Evolutionary conservation across 2,329 filamentous ascomycete species (phyloP).

Genomic region (Macrophomina phaseolina): DNA sequence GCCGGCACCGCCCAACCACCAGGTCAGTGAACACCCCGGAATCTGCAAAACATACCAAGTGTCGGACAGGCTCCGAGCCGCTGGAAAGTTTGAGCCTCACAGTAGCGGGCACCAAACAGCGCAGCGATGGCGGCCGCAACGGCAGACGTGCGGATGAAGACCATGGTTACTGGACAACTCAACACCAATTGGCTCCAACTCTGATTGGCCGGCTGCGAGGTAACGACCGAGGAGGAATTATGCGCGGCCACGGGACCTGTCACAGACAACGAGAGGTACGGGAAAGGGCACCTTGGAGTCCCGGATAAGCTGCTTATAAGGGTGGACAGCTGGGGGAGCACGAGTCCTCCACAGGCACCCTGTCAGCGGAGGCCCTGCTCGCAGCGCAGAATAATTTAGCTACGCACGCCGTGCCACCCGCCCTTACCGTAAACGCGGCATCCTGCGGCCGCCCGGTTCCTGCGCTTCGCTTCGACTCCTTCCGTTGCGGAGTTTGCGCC

Average conservation of each 20-base stretch:
- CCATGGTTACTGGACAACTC: neutral
- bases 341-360: neutral
- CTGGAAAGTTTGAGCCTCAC: constrained; percentile 59
- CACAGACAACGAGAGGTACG: constrained; percentile 3
- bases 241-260: neutral
- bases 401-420: constrained; percentile 1
- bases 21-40: neutral
- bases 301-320: constrained; percentile 18
- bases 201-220: constrained; percentile 8
- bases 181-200: neutral
- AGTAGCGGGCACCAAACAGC: constrained; percentile 28
- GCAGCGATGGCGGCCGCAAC: constrained; percentile 14
- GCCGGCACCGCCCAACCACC: neutral
- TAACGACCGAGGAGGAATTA: neutral
- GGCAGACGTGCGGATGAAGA: neutral
- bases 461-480: neutral
- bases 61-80: constrained; percentile 61
- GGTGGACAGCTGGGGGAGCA: neutral
- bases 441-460: neutral
- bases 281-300: neutral
- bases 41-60: constrained; percentile 49
- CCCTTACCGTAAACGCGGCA: neutral
- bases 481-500: neutral
- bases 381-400: neutral
- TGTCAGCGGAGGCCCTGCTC: neutral